phyloP scores from a whole-genome alignment of 2,329 filamentous ascomycete genomes.

The Aspergillus costaricaensis region DNA sequence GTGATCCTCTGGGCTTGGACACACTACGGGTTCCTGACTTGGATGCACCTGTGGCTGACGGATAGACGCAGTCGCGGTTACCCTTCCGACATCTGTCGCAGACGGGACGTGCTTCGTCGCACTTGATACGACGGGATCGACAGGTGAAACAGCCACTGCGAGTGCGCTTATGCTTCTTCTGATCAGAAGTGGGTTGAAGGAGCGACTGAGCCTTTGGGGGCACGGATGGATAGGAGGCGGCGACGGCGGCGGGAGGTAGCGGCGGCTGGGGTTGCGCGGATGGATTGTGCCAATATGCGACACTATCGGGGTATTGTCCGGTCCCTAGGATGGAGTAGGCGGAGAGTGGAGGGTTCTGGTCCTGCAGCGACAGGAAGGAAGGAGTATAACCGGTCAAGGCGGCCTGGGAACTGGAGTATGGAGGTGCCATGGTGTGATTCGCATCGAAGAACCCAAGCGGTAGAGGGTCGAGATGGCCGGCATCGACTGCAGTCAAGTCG shows the following conservation, averaged over 20 bases:
- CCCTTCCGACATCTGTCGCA: constrained; percentile 94
- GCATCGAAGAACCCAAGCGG: constrained; percentile 21
- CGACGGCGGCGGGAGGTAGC: constrained; percentile 14
- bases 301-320: constrained; percentile 44
- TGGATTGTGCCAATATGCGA: constrained; percentile 48
- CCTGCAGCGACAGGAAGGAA: constrained; percentile 27
- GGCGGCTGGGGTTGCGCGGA: constrained; percentile 24
- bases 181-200: constrained; percentile 53
- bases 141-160: constrained; percentile 94
- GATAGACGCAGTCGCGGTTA: constrained; percentile 85
- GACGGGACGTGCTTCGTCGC: constrained; percentile 82
- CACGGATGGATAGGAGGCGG: constrained; percentile 22
- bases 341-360: constrained; percentile 28
- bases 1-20: constrained; percentile 47
- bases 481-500: constrained; percentile 21
- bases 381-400: constrained; percentile 31
- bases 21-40: constrained; percentile 45
- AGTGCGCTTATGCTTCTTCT: constrained; percentile 89
- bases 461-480: constrained; percentile 11
- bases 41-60: constrained; percentile 57
- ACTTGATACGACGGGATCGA: constrained; percentile 86
- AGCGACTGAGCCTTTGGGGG: constrained; percentile 34
- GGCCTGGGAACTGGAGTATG: constrained; percentile 33
- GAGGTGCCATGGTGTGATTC: constrained; percentile 33
- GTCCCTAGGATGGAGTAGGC: constrained; percentile 38